A percentile compares a stretch with the other conserved stretches of the same genome.
Conservation (phyloP, 2,329 filamentous ascomycete species). For the Arachnopeziza araneosa region DNA sequence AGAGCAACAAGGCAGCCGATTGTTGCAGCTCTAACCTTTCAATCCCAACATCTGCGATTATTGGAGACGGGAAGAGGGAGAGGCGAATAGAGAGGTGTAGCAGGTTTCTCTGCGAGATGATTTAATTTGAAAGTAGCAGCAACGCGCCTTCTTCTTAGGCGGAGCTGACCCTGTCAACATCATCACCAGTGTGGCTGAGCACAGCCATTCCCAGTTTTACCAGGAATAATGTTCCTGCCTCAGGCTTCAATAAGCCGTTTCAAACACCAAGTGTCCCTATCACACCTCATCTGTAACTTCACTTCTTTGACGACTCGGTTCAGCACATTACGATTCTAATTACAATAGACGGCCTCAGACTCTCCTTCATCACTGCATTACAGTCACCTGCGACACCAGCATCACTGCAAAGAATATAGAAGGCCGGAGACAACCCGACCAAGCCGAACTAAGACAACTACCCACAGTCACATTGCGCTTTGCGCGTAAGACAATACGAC, state of each 20-base stretch:
- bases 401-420: neutral
- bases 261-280: neutral
- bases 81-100: neutral
- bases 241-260: neutral
- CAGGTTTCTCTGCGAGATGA: neutral
- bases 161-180: neutral
- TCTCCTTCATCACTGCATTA: neutral
- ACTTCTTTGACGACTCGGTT: neutral
- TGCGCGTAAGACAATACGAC: neutral
- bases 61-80: neutral
- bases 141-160: neutral
- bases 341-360: neutral
- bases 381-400: neutral
- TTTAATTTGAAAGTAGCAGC: neutral
- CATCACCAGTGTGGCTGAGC: neutral
- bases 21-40: neutral
- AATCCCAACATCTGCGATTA: neutral
- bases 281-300: conserved; percentile 1
- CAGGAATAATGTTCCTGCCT: neutral
- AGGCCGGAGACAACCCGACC: neutral
- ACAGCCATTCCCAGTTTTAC: neutral
- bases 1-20: neutral
- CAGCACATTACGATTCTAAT: neutral
- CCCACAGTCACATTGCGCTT: neutral
- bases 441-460: neutral